Percentiles rank a stretch among this genome's conserved stretches.
phyloP scores from a whole-genome alignment of 2,329 filamentous ascomycete genomes.

The Alternaria hordeiaustralica region DNA sequence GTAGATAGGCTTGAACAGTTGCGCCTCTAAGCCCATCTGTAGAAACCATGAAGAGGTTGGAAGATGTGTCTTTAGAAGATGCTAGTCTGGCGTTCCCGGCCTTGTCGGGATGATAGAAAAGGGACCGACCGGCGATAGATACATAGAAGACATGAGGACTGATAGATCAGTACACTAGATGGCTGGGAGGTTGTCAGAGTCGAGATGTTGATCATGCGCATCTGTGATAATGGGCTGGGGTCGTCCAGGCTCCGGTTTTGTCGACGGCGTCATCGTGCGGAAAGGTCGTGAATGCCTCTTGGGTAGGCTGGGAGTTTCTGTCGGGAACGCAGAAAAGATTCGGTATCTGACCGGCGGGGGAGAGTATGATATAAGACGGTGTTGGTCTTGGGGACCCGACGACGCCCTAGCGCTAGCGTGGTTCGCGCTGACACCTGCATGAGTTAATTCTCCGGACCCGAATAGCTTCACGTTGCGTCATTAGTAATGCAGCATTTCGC shows the following conservation, averaged over 20 bases:
- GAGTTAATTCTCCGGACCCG: slow-evolving; percentile 2
- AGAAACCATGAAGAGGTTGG: not conserved
- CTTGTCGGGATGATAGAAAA: not conserved
- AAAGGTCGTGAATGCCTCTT: not conserved
- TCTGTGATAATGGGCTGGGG: not conserved
- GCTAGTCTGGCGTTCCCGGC: not conserved
- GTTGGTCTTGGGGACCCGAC: slow-evolving; percentile 14
- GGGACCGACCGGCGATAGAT: not conserved
- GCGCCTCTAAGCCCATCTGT: not conserved
- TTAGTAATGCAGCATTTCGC: not conserved
- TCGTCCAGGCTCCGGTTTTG: not conserved
- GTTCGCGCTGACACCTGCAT: slow-evolving; percentile 16
- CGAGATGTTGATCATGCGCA: not conserved
- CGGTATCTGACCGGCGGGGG: not conserved
- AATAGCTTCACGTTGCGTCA: not conserved
- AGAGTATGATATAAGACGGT: slow-evolving; percentile 9
- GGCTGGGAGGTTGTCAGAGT: not conserved
- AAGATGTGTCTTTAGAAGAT: not conserved
- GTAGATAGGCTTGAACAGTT: not conserved
- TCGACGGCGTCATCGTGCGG: not conserved
- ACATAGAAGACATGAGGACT: not conserved
- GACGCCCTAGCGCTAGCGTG: slow-evolving; percentile 8
- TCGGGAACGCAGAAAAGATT: not conserved
- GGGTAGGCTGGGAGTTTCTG: not conserved
- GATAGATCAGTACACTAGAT: not conserved